Base-by-base conservation (phyloP, 352 stramenopile species). In the Phytophthora sojae region DNA sequence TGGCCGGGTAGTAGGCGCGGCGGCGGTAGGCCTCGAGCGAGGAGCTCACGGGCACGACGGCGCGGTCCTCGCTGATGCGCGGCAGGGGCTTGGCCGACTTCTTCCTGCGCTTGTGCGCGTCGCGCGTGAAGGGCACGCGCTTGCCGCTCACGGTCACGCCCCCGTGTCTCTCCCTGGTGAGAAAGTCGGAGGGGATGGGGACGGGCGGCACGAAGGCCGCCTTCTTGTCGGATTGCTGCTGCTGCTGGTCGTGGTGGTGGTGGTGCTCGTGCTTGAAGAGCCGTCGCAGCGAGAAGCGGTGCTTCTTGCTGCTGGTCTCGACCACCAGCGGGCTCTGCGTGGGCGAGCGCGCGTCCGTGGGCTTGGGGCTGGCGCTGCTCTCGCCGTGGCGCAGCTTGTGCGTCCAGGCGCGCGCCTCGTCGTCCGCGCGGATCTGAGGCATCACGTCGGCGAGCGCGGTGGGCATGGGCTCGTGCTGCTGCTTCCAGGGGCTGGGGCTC, bases 41-140 rank as follows among this genome's bases (percentile, higher is more conserved):
- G 23, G 76, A 79, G 56, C 14, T 65, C 7, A 61, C 61, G 14
- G 69, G 69, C 14, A 62, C 51, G 6, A 77, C 26, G 11, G 60
- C 63, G 25, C 66, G 66, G 60, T 77, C 76, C 47, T 83, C 76
- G 9, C 52, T 67, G n/a, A 83, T 75, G 42, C 65, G 53, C 4
- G 69, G 66, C 62, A 83, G 39, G 19, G 62, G 66, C 51, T 70
- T 72, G 7, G 54, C 29, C 15, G 14, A 32, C 29, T 73, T 79
- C 45, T 60, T 69, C 29, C 54, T 67, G 44, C 64, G 61, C 32
- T 68, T 69, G 52, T 84, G 71, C 12, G 74, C 74, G 42, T 78
- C 77, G 35, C 64, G 64, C n/a, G 70, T 81, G 61, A 84, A 84
- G 1, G 77, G 74, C 12, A 84, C 70, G 53, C 77, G 70, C 30